Percentiles rank a stretch among this genome's conserved stretches.
These are phyloP conservation scores for Yarrowia hollandica DNA, from an alignment of 805 yeast species.

Conservation along the genomic window DNA sequence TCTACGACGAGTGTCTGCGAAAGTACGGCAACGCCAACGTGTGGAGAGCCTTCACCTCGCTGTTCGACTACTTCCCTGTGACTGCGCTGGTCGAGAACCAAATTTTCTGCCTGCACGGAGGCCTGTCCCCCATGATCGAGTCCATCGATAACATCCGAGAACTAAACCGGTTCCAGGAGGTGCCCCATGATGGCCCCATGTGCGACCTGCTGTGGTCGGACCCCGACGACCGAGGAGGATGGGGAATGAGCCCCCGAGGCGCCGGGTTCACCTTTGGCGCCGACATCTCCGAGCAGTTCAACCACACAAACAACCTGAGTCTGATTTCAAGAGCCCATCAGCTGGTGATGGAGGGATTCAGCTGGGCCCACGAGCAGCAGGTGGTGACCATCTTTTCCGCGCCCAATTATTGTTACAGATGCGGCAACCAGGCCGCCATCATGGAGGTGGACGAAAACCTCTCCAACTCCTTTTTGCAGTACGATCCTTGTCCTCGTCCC, in stretches of 20 bases:
- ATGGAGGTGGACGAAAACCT: slow-evolving; percentile 97
- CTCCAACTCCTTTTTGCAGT: slow-evolving; percentile 79
- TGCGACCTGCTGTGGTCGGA: slow-evolving; percentile 95
- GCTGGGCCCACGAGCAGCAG: slow-evolving; percentile 91
- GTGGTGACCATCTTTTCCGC: slow-evolving; percentile 95
- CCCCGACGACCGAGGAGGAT: slow-evolving; percentile 96
- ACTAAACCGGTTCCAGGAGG: slow-evolving; percentile 91
- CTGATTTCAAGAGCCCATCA: slow-evolving; percentile 96
- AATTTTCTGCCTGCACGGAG: slow-evolving; percentile 93
- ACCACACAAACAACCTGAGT: slow-evolving; percentile 84
- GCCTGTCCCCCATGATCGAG: slow-evolving; percentile 95
- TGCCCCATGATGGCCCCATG: slow-evolving; percentile 98
- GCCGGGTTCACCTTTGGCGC: slow-evolving; percentile 99
- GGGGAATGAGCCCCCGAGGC: slow-evolving; percentile 99
- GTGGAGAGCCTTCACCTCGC: slow-evolving; percentile 90
- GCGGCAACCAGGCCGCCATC: slow-evolving; percentile 97
- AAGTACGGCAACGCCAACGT: slow-evolving; percentile 92
- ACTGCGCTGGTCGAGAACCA: slow-evolving; percentile 93
- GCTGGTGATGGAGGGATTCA: slow-evolving; percentile 95
- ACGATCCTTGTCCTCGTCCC: slow-evolving; percentile 95
- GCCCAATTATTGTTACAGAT: slow-evolving; percentile 94
- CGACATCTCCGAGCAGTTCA: slow-evolving; percentile 92
- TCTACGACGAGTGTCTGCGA: slow-evolving; percentile 93
- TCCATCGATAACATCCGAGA: slow-evolving; percentile 93
- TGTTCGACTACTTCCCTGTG: slow-evolving; percentile 93